phyloP scores from a whole-genome alignment of 2,329 filamentous ascomycete species.

The Trichoderma guizhouense region DNA sequence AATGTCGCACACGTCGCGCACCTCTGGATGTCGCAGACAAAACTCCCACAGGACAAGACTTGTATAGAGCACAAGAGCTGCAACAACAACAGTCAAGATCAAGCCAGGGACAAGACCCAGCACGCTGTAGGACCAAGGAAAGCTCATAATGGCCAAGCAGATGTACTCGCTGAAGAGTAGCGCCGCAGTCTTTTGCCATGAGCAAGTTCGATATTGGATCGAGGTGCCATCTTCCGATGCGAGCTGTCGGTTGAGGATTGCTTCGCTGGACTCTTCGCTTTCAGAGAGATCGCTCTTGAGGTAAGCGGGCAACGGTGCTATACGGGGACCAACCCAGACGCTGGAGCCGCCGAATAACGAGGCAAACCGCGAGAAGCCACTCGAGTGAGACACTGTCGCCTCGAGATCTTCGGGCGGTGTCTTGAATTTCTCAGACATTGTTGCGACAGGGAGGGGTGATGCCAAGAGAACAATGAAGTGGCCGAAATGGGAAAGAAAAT shows the following conservation, averaged over 20 bases:
- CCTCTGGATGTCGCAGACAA: slow-evolving; percentile 83
- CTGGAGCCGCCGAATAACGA: slow-evolving; percentile 38
- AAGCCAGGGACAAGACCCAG: slow-evolving; percentile 81
- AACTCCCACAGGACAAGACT: slow-evolving; percentile 67
- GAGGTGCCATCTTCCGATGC: slow-evolving; percentile 71
- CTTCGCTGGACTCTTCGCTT: slow-evolving; percentile 44
- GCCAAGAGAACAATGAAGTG: not conserved
- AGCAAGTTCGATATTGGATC: slow-evolving; percentile 91
- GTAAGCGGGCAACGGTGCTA: slow-evolving; percentile 44
- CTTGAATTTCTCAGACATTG: slow-evolving; percentile 29
- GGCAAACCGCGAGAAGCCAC: slow-evolving; percentile 30
- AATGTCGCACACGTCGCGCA: slow-evolving; percentile 90
- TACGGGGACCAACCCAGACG: slow-evolving; percentile 49
- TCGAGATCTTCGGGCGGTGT: slow-evolving; percentile 18
- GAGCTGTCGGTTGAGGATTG: slow-evolving; percentile 63
- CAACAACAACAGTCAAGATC: slow-evolving; percentile 77
- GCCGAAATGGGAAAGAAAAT: not conserved
- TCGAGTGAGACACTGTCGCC: slow-evolving; percentile 16
- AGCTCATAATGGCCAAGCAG: slow-evolving; percentile 88
- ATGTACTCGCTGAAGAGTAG: slow-evolving; percentile 95
- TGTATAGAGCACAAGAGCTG: slow-evolving; percentile 78
- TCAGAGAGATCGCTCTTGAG: slow-evolving; percentile 35
- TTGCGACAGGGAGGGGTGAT: not conserved
- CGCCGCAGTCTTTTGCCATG: slow-evolving; percentile 91
- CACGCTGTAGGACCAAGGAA: slow-evolving; percentile 87